phyloP scores from a whole-genome alignment of 2,329 filamentous ascomycete genomes.

The Fusarium heterosporum region DNA sequence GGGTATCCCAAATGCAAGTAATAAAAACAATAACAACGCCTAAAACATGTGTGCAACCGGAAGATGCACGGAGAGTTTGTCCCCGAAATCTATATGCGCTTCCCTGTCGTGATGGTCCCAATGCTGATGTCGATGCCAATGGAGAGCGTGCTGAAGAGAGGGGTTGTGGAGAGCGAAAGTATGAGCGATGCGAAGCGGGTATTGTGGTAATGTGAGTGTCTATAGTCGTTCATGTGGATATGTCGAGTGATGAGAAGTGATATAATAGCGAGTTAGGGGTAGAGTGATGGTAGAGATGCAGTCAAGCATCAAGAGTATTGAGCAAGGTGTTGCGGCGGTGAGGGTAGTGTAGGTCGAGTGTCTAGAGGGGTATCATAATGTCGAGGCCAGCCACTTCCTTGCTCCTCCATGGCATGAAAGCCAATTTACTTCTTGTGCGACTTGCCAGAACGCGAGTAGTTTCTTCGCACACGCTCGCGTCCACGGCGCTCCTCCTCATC shows the following conservation, averaged over 20 bases:
- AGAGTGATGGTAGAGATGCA: slow-evolving; percentile 5
- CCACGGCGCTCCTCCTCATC: slow-evolving; percentile 55
- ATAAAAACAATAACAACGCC: slow-evolving; percentile 36
- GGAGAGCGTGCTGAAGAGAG: slow-evolving; percentile 12
- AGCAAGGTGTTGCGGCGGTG: slow-evolving; percentile 21
- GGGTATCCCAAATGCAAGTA: slow-evolving; percentile 44
- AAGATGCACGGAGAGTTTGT: slow-evolving; percentile 10
- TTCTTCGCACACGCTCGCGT: slow-evolving; percentile 53
- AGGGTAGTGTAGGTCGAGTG: slow-evolving; percentile 9
- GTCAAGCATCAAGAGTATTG: slow-evolving; percentile 2
- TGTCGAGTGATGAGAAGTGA: slow-evolving; percentile 27
- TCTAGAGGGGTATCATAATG: slow-evolving; percentile 42
- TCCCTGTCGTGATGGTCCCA: slow-evolving; percentile 24
- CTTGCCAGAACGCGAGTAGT: slow-evolving; percentile 47
- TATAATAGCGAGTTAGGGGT: slow-evolving; percentile 16
- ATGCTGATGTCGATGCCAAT: slow-evolving; percentile 25
- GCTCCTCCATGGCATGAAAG: neutral
- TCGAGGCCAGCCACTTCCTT: slow-evolving; percentile 27
- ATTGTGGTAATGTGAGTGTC: slow-evolving; percentile 25
- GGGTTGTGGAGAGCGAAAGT: slow-evolving; percentile 15
- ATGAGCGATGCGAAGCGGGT: slow-evolving; percentile 12
- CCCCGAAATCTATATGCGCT: slow-evolving; percentile 42
- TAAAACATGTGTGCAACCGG: slow-evolving; percentile 17
- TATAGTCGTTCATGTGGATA: slow-evolving; percentile 39
- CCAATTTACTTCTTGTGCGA: slow-evolving; percentile 49